Evolutionary conservation across 768 basidiomycete genomes (phyloP).

Genomic region (Crucibulum laeve): DNA sequence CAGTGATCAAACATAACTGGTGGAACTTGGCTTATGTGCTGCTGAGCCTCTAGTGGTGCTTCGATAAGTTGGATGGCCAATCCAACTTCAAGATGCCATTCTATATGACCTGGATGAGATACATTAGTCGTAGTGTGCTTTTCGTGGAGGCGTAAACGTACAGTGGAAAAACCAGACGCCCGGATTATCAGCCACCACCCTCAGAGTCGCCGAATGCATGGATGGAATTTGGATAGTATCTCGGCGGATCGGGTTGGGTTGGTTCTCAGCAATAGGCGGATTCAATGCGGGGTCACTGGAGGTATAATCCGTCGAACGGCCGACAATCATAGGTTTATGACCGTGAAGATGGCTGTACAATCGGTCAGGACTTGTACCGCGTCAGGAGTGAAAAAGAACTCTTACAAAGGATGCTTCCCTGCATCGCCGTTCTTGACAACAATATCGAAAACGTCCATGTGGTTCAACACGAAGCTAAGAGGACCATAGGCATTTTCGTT

Average conservation of each 20-base stretch:
- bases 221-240: constrained; percentile 83
- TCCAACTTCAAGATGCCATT: constrained; percentile 83
- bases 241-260: constrained; percentile 85
- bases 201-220: constrained; percentile 63
- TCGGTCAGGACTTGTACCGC: neutral
- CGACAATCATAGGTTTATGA: constrained; percentile 80
- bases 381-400: constrained; percentile 7
- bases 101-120: constrained; percentile 59
- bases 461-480: constrained; percentile 68
- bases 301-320: constrained; percentile 64
- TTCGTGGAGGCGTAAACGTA: constrained; percentile 27
- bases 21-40: constrained; percentile 47
- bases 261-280: constrained; percentile 73
- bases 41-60: constrained; percentile 70
- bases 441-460: constrained; percentile 74
- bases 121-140: neutral
- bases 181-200: constrained; percentile 87
- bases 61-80: constrained; percentile 84
- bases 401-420: constrained; percentile 84
- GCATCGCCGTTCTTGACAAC: constrained; percentile 68
- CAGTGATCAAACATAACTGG: constrained; percentile 71
- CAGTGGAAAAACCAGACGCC: constrained; percentile 88
- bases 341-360: constrained; percentile 83
- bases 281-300: constrained; percentile 74
- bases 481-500: constrained; percentile 73